Percentiles rank a stretch among this genome's conserved stretches.
phyloP scores from a whole-genome alignment of 2,329 filamentous ascomycete species.

The Trichoderma oligosporum region DNA sequence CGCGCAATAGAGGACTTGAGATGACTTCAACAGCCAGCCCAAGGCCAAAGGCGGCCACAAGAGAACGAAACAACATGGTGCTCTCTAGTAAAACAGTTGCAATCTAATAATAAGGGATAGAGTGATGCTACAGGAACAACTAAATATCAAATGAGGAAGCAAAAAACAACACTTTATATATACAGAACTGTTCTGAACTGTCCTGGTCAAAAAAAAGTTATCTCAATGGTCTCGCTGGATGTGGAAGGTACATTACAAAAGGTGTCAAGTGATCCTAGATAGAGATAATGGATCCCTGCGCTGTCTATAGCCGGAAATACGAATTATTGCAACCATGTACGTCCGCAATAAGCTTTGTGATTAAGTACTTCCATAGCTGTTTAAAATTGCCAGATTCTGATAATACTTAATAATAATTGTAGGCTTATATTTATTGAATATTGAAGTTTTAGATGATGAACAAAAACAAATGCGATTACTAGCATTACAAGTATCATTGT shows the following conservation, averaged over 20 bases:
- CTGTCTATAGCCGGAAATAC: not conserved
- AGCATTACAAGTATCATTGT: too few relatives aligned
- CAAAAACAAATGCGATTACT: not conserved
- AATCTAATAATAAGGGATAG: not conserved
- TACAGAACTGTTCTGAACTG: not conserved
- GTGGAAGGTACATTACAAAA: constrained; percentile 2
- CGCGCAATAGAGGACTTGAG: constrained; percentile 6
- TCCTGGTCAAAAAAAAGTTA: not conserved
- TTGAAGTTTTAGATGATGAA: not conserved
- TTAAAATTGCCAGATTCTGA: not conserved
- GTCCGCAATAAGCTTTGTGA: not conserved
- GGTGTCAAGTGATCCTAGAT: not conserved
- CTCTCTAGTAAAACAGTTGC: not conserved
- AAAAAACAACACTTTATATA: not conserved
- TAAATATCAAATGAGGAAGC: not conserved
- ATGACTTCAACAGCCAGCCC: not conserved
- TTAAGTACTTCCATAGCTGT: not conserved
- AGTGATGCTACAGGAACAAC: not conserved
- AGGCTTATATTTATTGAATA: not conserved
- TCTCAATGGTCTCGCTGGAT: not conserved
- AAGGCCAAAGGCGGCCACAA: not conserved
- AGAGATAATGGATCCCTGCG: not conserved
- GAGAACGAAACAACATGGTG: not conserved
- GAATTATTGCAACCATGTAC: not conserved
- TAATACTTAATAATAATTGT: not conserved